Evolutionary conservation across 2,329 filamentous ascomycete genomes (phyloP).

Genomic region (Orbilia quercus): DNA sequence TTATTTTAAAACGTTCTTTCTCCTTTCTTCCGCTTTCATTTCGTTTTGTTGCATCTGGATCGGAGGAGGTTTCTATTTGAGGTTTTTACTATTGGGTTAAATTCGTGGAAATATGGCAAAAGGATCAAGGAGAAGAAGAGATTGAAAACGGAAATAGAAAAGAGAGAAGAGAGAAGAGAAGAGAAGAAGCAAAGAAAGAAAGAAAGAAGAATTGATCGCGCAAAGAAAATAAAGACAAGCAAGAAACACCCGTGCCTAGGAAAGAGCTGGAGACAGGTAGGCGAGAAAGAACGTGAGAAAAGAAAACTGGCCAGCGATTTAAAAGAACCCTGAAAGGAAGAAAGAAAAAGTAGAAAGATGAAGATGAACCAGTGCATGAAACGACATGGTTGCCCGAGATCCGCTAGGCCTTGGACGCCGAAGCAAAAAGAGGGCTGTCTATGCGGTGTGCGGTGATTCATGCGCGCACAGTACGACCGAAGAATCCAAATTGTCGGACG

Average conservation of each 20-base stretch:
- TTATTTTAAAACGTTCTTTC: slow-evolving; percentile 47
- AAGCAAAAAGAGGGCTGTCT: not conserved
- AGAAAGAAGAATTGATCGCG: slow-evolving; percentile 19
- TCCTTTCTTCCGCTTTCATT: slow-evolving; percentile 45
- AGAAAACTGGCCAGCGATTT: slow-evolving; percentile 1
- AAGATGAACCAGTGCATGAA: slow-evolving; percentile 19
- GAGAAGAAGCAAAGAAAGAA: slow-evolving; percentile 11
- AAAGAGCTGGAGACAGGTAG: slow-evolving; percentile 33
- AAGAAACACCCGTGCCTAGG: slow-evolving; percentile 34
- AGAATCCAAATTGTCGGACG: no score
- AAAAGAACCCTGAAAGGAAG: slow-evolving; percentile 9
- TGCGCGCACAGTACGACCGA: not conserved
- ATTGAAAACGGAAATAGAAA: slow-evolving; percentile 32
- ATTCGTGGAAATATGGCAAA: slow-evolving; percentile 53
- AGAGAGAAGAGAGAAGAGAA: slow-evolving; percentile 38
- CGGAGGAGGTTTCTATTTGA: not conserved
- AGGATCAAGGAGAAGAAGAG: not conserved
- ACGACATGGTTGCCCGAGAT: slow-evolving; percentile 11
- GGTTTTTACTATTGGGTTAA: slow-evolving; percentile 11
- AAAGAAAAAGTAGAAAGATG: slow-evolving; percentile 20
- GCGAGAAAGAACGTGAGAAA: slow-evolving; percentile 20
- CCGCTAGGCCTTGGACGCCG: not conserved
- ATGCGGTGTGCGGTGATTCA: slow-evolving; percentile 1
- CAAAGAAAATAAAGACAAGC: slow-evolving; percentile 36
- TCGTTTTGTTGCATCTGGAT: slow-evolving; percentile 36